Evolutionary conservation across 371 early-diverging fungal species (phyloP), one percentile per base, ranked within the genome.

Genomic region (Basidiobolus meristosporus): DNA sequence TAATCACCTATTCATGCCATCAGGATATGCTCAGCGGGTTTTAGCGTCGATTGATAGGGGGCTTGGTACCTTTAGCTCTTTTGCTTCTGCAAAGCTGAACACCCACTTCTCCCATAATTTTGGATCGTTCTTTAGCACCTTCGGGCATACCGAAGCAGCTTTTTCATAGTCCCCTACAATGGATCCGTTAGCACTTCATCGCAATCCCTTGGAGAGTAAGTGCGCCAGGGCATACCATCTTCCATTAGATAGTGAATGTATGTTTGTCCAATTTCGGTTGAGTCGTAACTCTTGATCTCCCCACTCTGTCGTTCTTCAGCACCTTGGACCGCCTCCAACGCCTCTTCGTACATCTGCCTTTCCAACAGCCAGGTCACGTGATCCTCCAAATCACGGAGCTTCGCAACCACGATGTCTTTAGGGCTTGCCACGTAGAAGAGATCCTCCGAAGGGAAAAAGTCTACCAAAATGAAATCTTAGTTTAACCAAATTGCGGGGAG

Each of bases 101-200:
- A 90, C 65, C 91, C 90, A 92, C 30, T 68, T 54, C 47, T 93
- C 95, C 97, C 97, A 97, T 1, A 76, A 53, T 3, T 65, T 56
- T 1, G 59, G 51, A 38, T 88, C 70, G 6, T 63, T 51, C 0
- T 74, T 60, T 22, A 96, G 65, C 16, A 91, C 73, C 28, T 70
- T 66, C 3, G 63, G 51, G 42, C 83, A 79, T 31, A 72, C 62
- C 4, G 39, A 46, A 0, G 88, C 92, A 0, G 90, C 90, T 30
- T 72, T 71, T 15, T 67, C 70, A 42, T 53, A 80, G 9, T 73
- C 59, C 29, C 61, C 70, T 64, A 37, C n/a, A 41, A 9, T 34
- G 2, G n/a, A n/a, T n/a, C n/a, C n/a, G n/a, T n/a, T n/a, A n/a
- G n/a, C n/a, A n/a, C n/a, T n/a, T n/a, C n/a, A n/a, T n/a, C n/a